Evolutionary conservation across 768 basidiomycete species (phyloP).

Genomic region (Termitomyces sp.): DNA sequence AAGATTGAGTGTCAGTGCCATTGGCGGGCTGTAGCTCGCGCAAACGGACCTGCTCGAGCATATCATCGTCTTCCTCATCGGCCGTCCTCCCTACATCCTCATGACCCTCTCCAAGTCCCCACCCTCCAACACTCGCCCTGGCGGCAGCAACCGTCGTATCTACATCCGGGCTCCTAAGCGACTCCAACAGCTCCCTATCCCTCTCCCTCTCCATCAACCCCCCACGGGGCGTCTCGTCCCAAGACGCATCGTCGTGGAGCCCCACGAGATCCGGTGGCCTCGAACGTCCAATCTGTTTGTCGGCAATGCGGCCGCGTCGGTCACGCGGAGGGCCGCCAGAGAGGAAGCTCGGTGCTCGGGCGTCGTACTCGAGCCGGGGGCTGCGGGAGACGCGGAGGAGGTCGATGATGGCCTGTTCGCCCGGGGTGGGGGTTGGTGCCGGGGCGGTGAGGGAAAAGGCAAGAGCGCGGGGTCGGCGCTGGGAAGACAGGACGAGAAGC

Average conservation of each 20-base stretch:
- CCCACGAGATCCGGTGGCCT: conserved; percentile 23
- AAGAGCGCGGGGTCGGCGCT: conserved; percentile 52
- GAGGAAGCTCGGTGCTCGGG: conserved; percentile 57
- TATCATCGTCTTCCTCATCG: conserved; percentile 60
- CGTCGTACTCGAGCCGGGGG: conserved; percentile 37
- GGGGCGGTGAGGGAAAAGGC: conserved; percentile 58
- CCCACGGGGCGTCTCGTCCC: conserved; percentile 52
- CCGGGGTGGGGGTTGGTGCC: conserved; percentile 48
- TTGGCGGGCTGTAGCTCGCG: background rate
- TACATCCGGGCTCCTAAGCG: conserved; percentile 51
- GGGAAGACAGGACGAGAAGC: conserved; percentile 72
- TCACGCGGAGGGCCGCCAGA: conserved; percentile 73
- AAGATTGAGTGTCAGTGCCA: background rate
- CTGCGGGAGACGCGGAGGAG: conserved; percentile 60
- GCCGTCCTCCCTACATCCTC: conserved; percentile 40
- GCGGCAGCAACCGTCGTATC: conserved; percentile 28
- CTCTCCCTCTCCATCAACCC: conserved; percentile 39
- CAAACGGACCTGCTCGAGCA: conserved; percentile 49
- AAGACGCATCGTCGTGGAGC: conserved; percentile 27
- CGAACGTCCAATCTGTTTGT: conserved; percentile 32
- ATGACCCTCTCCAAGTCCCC: conserved; percentile 64
- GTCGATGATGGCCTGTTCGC: conserved; percentile 64
- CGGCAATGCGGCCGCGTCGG: conserved; percentile 69
- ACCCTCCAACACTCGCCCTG: conserved; percentile 59
- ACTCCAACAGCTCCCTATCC: conserved; percentile 54